Percentiles rank a stretch among this genome's conserved stretches.
phyloP scores from a whole-genome alignment of 192 early-diverging fungal genomes.

The Podila minutissima region DNA sequence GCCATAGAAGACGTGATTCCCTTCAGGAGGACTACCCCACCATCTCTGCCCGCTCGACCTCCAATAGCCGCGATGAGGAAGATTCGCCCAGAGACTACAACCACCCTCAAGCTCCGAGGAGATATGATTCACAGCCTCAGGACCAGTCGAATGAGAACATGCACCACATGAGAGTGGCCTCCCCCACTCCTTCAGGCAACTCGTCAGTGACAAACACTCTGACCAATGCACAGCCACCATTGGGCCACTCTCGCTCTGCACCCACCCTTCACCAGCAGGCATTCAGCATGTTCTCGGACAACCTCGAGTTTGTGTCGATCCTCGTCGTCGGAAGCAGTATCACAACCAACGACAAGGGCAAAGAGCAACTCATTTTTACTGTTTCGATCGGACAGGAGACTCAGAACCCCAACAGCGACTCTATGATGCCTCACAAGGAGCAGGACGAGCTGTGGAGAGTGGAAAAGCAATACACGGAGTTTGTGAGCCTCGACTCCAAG shows the following conservation, averaged over 20 bases:
- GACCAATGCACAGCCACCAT: constrained; percentile 1
- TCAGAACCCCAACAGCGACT: constrained; percentile 22
- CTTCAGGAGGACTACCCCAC: constrained; percentile 29
- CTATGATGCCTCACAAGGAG: constrained; percentile 47
- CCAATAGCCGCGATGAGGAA: constrained; percentile 30
- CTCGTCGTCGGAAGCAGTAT: constrained; percentile 64
- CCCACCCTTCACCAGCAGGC: constrained; percentile 30
- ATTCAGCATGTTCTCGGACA: constrained; percentile 37
- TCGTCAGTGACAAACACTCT: constrained; percentile 28
- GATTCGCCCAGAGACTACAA: constrained; percentile 11
- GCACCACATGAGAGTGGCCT: constrained; percentile 12
- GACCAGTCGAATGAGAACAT: constrained; percentile 7
- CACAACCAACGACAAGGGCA: constrained; percentile 81
- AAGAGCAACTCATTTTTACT: constrained; percentile 72
- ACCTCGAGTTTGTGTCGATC: constrained; percentile 40
- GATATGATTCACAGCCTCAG: constrained; percentile 35
- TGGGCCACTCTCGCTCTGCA: background rate
- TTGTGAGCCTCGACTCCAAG: constrained; percentile 81
- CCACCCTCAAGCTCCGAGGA: constrained; percentile 18
- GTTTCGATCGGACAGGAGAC: constrained; percentile 59
- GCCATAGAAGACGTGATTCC: constrained; percentile 28
- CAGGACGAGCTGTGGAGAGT: constrained; percentile 80
- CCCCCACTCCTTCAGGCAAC: constrained; percentile 45
- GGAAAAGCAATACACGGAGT: constrained; percentile 91
- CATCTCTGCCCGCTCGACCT: constrained; percentile 38